A percentile compares a stretch with the other conserved stretches of the same genome.
Evolutionary conservation across 805 yeast species (phyloP).

Genomic region (Yamadazyma sp.): DNA sequence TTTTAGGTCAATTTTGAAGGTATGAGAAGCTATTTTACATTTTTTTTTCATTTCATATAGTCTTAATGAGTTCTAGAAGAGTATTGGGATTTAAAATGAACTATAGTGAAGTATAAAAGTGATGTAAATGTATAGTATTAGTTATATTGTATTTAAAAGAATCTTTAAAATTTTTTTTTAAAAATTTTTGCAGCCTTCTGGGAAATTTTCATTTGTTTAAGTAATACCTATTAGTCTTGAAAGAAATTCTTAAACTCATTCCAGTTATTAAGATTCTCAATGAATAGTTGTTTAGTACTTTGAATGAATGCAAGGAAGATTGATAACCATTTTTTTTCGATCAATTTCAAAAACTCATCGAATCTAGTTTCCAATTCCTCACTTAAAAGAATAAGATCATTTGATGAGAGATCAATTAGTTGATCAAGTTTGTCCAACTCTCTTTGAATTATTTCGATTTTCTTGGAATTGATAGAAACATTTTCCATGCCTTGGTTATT

Average conservation of each 20-base stretch:
- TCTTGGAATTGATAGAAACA: slow-evolving; percentile 7
- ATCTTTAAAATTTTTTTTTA: no score
- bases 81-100: no score
- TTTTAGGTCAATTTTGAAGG: no score
- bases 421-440: slow-evolving; percentile 47
- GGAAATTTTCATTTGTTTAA: no score
- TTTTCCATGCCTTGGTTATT: not conserved
- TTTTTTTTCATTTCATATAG: no score
- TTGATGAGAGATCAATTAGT: slow-evolving; percentile 40
- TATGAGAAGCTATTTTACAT: no score
- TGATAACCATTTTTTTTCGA: slow-evolving; percentile 41
- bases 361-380: slow-evolving; percentile 40
- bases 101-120: no score
- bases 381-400: slow-evolving; percentile 44
- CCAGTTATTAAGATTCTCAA: slow-evolving; percentile 32
- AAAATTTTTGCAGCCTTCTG: no score
- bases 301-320: slow-evolving; percentile 37
- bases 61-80: no score
- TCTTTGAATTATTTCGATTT: slow-evolving; percentile 34
- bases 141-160: no score
- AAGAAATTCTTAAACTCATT: slow-evolving; percentile 22
- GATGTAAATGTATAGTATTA: no score
- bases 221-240: no score
- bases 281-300: slow-evolving; percentile 31
- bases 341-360: slow-evolving; percentile 29